Evolutionary conservation across 2,329 filamentous ascomycete genomes (phyloP).

Genomic region (Neurospora crassa): DNA sequence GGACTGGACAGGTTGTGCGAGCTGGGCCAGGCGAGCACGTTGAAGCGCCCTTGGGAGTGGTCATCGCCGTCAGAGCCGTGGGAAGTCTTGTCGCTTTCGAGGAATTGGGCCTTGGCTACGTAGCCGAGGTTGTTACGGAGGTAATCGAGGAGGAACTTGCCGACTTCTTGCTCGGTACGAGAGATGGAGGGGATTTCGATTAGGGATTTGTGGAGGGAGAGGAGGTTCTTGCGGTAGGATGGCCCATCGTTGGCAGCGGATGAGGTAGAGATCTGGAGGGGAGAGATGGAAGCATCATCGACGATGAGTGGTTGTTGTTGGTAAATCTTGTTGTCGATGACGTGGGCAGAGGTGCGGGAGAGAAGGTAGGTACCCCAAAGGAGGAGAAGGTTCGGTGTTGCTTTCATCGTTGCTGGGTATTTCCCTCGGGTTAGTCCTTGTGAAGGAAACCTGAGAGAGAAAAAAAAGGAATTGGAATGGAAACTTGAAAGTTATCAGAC

Average conservation of each 20-base stretch:
- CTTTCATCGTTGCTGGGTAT: conserved; percentile 8
- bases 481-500: neutral
- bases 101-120: conserved; percentile 30
- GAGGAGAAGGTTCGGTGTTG: conserved; percentile 5
- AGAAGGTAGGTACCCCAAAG: conserved; percentile 5
- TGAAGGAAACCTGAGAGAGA: neutral
- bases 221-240: conserved; percentile 41
- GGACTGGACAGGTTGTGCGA: conserved; percentile 47
- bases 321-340: neutral
- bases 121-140: conserved; percentile 40
- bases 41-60: conserved; percentile 44
- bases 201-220: conserved; percentile 67
- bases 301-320: conserved; percentile 2
- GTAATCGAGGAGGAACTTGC: conserved; percentile 57
- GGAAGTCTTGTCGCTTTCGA: conserved; percentile 27
- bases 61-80: conserved; percentile 1
- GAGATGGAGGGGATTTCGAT: conserved; percentile 64
- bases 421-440: neutral
- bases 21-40: conserved; percentile 62
- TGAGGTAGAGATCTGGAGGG: neutral
- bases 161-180: conserved; percentile 58
- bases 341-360: neutral
- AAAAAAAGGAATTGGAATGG: neutral
- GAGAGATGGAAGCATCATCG: neutral
- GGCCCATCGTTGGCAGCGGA: conserved; percentile 14